Evolutionary conservation across 495 filamentous ascomycete genomes (phyloP).

Genomic region (Achaetomiella virescens): DNA sequence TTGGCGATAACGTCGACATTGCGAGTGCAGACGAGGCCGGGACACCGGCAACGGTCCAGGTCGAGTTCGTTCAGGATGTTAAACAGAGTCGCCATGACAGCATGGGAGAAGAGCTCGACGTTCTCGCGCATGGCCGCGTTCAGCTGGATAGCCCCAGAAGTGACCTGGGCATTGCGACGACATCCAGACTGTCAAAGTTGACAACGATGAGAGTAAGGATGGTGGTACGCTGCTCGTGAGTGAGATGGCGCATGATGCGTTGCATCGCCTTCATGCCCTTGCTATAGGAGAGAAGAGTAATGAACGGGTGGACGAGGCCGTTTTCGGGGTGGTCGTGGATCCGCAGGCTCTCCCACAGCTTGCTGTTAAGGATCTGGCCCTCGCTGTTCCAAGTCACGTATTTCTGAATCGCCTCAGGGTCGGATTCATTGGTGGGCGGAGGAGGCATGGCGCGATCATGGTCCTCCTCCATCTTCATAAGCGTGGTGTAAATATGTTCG

Average conservation of each 20-base stretch:
- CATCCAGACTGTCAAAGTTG: slow-evolving; percentile 87
- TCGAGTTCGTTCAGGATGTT: slow-evolving; percentile 85
- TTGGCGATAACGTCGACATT: slow-evolving; percentile 73
- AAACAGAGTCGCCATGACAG: slow-evolving; percentile 85
- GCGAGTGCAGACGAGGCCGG: slow-evolving; percentile 71
- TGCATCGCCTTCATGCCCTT: slow-evolving; percentile 97
- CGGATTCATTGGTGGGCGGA: slow-evolving; percentile 51
- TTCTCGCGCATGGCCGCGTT: slow-evolving; percentile 73
- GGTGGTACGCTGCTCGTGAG: slow-evolving; percentile 84
- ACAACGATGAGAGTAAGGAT: slow-evolving; percentile 92
- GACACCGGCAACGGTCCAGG: slow-evolving; percentile 76
- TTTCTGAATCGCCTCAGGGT: slow-evolving; percentile 55
- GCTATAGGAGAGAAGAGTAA: slow-evolving; percentile 84
- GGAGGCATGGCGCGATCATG: slow-evolving; percentile 85
- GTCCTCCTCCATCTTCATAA: slow-evolving; percentile 94
- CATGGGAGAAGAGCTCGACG: slow-evolving; percentile 78
- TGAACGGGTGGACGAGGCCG: slow-evolving; percentile 81
- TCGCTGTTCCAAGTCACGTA: slow-evolving; percentile 68
- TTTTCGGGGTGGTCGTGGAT: slow-evolving; percentile 83
- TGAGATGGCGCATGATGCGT: slow-evolving; percentile 89
- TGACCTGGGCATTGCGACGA: slow-evolving; percentile 72
- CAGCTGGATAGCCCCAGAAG: slow-evolving; percentile 60
- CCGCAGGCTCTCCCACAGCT: slow-evolving; percentile 78
- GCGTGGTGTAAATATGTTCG: slow-evolving; percentile 73
- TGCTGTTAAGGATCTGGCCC: slow-evolving; percentile 64